phyloP scores from a whole-genome alignment of 2,329 filamentous ascomycete genomes.

The Canariomyces notabilis region DNA sequence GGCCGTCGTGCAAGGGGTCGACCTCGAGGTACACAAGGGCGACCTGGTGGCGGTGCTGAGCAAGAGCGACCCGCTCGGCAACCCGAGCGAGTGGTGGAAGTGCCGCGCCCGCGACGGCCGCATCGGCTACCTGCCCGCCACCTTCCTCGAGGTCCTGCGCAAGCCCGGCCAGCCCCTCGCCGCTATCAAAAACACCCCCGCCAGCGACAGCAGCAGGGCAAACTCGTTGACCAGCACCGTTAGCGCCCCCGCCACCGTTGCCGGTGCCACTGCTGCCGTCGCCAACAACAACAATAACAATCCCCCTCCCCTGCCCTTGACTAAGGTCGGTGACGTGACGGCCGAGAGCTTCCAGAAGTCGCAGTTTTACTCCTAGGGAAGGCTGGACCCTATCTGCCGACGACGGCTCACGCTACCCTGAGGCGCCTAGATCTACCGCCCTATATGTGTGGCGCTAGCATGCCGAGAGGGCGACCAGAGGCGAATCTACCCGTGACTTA shows the following conservation, averaged over 20 bases:
- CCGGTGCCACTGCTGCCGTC: too few species aligned
- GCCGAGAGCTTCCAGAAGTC: conserved; percentile 54
- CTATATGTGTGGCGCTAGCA: too few species aligned
- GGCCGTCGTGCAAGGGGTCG: conserved; percentile 62
- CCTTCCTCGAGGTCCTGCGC: conserved; percentile 75
- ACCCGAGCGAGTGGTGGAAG: conserved; percentile 94
- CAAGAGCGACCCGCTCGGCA: conserved; percentile 88
- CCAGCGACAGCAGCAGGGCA: conserved; percentile 42
- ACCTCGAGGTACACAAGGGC: conserved; percentile 88
- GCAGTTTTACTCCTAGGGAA: conserved; percentile 49
- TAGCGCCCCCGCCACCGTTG: conserved; percentile 20
- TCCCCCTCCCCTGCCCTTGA: conserved; percentile 27
- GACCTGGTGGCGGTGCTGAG: conserved; percentile 91
- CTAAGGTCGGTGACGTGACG: conserved; percentile 49
- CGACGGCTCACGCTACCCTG: too few species aligned
- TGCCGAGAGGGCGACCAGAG: too few species aligned
- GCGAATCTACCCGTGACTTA: too few species aligned
- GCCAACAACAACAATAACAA: conserved; percentile 20
- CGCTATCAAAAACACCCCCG: conserved; percentile 46
- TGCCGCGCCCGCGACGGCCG: conserved; percentile 86
- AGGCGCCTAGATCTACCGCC: too few species aligned
- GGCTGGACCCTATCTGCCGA: too few species aligned
- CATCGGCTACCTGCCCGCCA: conserved; percentile 85
- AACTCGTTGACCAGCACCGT: conserved; percentile 47
- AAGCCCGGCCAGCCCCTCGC: conserved; percentile 48